Percentiles rank a stretch among this genome's conserved stretches.
Evolutionary conservation across 2,329 filamentous ascomycete genomes (phyloP).

Genomic region (Pleurostoma richardsiae): DNA sequence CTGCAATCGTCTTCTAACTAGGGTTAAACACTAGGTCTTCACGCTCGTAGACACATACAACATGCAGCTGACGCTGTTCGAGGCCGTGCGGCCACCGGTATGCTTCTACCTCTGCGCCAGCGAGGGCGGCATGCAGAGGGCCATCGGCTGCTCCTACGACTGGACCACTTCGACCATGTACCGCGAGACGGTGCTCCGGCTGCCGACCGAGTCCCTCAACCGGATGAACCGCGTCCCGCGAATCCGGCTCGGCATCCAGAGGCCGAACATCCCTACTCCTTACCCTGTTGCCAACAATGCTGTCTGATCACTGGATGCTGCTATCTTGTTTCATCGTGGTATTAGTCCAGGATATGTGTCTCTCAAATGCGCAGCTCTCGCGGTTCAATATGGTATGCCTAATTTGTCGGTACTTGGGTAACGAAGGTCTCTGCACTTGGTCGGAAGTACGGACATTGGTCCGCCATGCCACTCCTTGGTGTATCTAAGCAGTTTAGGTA

Average conservation of each 20-base stretch:
- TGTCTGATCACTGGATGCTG: too few relatives aligned
- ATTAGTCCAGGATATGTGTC: too few relatives aligned
- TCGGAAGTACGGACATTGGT: too few relatives aligned
- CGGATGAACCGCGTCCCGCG: constrained; percentile 26
- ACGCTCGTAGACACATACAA: constrained; percentile 29
- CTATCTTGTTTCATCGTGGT: too few relatives aligned
- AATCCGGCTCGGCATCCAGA: constrained; percentile 17
- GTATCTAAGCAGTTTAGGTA: too few relatives aligned
- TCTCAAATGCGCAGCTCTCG: too few relatives aligned
- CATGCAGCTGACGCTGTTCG: constrained; percentile 26
- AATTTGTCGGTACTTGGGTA: too few relatives aligned
- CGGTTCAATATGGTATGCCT: too few relatives aligned
- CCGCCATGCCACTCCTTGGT: too few relatives aligned
- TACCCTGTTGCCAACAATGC: too few relatives aligned
- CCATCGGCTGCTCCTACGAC: constrained; percentile 36
- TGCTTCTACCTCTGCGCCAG: constrained; percentile 31
- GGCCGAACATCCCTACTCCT: too few relatives aligned
- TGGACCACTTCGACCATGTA: constrained; percentile 32
- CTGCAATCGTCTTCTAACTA: not conserved
- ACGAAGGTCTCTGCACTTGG: too few relatives aligned
- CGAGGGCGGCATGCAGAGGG: constrained; percentile 41
- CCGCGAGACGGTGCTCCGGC: constrained; percentile 35
- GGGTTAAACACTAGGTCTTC: constrained; percentile 17
- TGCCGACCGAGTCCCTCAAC: constrained; percentile 29
- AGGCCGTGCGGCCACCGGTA: constrained; percentile 29